phyloP scores from a whole-genome alignment of 1,284 basidiomycete genomes.

The Boletus subluridellus region DNA sequence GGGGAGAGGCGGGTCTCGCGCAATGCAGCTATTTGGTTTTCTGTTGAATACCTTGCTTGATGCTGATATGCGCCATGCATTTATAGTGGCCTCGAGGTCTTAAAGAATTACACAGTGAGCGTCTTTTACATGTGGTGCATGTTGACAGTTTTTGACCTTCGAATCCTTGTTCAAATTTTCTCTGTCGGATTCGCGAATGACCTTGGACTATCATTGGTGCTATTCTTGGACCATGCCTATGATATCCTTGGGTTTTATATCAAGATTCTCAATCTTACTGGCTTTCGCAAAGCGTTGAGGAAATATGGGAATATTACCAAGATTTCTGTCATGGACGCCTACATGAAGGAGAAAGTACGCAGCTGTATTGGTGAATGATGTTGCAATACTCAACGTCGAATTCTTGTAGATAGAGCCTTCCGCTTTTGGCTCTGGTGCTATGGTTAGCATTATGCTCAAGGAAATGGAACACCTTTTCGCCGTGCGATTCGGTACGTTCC shows the following conservation, averaged over 20 bases:
- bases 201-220: not conserved
- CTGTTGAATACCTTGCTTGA: not conserved
- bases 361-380: not conserved
- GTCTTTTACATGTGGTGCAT: slow-evolving; percentile 6
- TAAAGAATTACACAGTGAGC: slow-evolving; percentile 85
- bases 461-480: slow-evolving; percentile 76
- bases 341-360: slow-evolving; percentile 70
- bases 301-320: slow-evolving; percentile 89
- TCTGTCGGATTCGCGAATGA: not conserved
- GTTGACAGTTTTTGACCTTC: not conserved
- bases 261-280: slow-evolving; percentile 83
- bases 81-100: slow-evolving; percentile 63
- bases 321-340: slow-evolving; percentile 65
- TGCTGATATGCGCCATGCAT: slow-evolving; percentile 15
- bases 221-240: not conserved
- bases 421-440: slow-evolving; percentile 58
- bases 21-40: not conserved
- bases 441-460: slow-evolving; percentile 64
- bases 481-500: slow-evolving; percentile 62
- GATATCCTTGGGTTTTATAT: not conserved
- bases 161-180: not conserved
- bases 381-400: not conserved
- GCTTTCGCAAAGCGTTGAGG: slow-evolving; percentile 88
- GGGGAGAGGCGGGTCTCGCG: not conserved
- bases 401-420: slow-evolving; percentile 55